Evolutionary conservation across 305 asterid genomes (phyloP).

Genomic region (Solanum chacoense): DNA sequence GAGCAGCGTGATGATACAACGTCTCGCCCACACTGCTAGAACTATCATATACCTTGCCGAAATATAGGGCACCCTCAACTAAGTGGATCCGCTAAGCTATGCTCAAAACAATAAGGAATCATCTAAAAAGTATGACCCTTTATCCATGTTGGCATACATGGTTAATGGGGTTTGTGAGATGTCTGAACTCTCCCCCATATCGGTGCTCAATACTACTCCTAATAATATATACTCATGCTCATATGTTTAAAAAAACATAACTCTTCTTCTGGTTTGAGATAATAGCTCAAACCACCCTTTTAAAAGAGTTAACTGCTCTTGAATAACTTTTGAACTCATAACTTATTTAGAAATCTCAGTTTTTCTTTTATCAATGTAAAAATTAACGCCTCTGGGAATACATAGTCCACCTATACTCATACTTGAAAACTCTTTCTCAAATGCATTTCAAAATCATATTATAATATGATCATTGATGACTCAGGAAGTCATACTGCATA

Average conservation of each 20-base stretch:
- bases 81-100: background rate
- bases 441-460: no score
- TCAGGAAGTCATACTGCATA: no score
- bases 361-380: no score
- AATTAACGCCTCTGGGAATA: no score
- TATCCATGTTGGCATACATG: background rate
- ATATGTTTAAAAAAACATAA: background rate
- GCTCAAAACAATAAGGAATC: background rate
- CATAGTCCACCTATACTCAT: no score
- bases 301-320: background rate
- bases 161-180: background rate
- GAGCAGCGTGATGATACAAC: background rate
- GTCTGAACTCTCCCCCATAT: background rate
- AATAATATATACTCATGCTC: background rate
- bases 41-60: background rate
- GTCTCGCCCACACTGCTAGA: background rate
- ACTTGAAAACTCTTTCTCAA: no score
- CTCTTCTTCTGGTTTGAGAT: background rate
- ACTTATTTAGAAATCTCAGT: no score
- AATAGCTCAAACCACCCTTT: background rate
- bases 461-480: no score
- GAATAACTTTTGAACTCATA: no score
- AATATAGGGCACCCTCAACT: background rate
- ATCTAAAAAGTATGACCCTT: background rate
- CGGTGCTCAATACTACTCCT: background rate